Evolutionary conservation across 2,329 filamentous ascomycete genomes (phyloP).

Genomic region (Shiraia bambusicola): DNA sequence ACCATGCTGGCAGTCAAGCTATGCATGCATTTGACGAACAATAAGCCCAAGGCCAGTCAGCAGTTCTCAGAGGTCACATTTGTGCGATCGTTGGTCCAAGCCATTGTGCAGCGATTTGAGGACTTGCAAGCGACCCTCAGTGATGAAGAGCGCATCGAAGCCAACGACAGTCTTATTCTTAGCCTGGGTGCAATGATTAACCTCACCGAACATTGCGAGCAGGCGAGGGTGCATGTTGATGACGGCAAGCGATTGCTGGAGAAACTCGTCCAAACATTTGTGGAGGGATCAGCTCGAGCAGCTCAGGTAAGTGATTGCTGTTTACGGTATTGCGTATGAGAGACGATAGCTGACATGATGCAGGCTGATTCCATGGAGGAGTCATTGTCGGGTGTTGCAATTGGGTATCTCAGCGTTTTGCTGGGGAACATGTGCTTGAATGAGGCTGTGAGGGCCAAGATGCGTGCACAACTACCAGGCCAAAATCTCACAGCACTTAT

Average conservation of each 20-base stretch:
- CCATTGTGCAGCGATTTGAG: slow-evolving; percentile 31
- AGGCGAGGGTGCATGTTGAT: slow-evolving; percentile 48
- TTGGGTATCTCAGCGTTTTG: slow-evolving; percentile 83
- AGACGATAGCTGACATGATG: slow-evolving; percentile 13
- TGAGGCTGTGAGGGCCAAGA: slow-evolving; percentile 44
- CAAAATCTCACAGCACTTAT: slow-evolving; percentile 54
- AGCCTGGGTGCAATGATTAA: slow-evolving; percentile 84
- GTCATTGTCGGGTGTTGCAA: slow-evolving; percentile 75
- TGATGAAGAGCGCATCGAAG: slow-evolving; percentile 55
- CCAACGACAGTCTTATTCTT: slow-evolving; percentile 72
- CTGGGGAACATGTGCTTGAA: slow-evolving; percentile 77
- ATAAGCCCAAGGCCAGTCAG: slow-evolving; percentile 67
- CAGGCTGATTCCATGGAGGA: slow-evolving; percentile 63
- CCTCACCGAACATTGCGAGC: slow-evolving; percentile 73
- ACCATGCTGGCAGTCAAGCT: slow-evolving; percentile 63
- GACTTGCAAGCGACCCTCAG: slow-evolving; percentile 29
- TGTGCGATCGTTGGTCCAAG: slow-evolving; percentile 44
- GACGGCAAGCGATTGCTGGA: slow-evolving; percentile 54
- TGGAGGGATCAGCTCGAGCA: slow-evolving; percentile 65
- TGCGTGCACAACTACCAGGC: slow-evolving; percentile 49
- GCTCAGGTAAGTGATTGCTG: slow-evolving; percentile 60
- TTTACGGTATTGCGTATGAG: slow-evolving; percentile 9
- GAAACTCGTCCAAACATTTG: slow-evolving; percentile 64
- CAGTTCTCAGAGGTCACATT: slow-evolving; percentile 62
- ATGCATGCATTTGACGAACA: slow-evolving; percentile 84